These are phyloP conservation scores for Saccharomycopsis crataegensis DNA, from an alignment of 1,139 yeast species.

Conservation along the genomic window DNA sequence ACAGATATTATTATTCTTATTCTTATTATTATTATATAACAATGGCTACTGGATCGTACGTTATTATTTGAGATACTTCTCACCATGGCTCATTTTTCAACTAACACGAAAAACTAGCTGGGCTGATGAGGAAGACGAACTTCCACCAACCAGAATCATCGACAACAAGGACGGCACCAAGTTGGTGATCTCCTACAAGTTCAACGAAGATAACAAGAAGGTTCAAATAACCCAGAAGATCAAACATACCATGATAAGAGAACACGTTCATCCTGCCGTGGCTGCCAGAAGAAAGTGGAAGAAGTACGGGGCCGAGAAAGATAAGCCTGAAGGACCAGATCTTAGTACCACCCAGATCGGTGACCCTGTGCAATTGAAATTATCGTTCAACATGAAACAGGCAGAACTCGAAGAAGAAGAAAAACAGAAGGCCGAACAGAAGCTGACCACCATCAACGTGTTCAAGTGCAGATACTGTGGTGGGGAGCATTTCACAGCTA, in stretches of 20 bases:
- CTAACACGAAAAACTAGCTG: slow-evolving; percentile 27
- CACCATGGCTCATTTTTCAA: too few species aligned
- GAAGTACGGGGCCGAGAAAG: slow-evolving; percentile 79
- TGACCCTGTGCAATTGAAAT: slow-evolving; percentile 65
- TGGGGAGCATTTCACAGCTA: slow-evolving; percentile 88
- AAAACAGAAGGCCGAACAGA: slow-evolving; percentile 46
- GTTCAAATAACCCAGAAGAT: slow-evolving; percentile 83
- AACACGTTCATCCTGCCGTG: slow-evolving; percentile 70
- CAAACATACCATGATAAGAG: slow-evolving; percentile 68
- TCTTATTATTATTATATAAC: too few species aligned
- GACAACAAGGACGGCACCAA: slow-evolving; percentile 84
- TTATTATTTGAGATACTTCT: too few species aligned
- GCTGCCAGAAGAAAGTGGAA: slow-evolving; percentile 68
- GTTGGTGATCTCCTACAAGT: slow-evolving; percentile 72
- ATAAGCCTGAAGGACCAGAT: slow-evolving; percentile 79
- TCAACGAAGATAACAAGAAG: slow-evolving; percentile 75
- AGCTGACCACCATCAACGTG: slow-evolving; percentile 37
- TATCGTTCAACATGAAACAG: slow-evolving; percentile 71
- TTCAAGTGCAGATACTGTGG: slow-evolving; percentile 86
- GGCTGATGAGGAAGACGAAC: slow-evolving; percentile 61
- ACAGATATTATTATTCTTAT: too few species aligned
- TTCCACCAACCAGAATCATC: slow-evolving; percentile 62
- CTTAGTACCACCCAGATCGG: slow-evolving; percentile 83
- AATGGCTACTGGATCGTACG: too few species aligned
- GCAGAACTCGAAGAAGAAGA: slow-evolving; percentile 56